Conservation (phyloP, 2,329 filamentous ascomycete genomes). For the Nothophoma quercina region DNA sequence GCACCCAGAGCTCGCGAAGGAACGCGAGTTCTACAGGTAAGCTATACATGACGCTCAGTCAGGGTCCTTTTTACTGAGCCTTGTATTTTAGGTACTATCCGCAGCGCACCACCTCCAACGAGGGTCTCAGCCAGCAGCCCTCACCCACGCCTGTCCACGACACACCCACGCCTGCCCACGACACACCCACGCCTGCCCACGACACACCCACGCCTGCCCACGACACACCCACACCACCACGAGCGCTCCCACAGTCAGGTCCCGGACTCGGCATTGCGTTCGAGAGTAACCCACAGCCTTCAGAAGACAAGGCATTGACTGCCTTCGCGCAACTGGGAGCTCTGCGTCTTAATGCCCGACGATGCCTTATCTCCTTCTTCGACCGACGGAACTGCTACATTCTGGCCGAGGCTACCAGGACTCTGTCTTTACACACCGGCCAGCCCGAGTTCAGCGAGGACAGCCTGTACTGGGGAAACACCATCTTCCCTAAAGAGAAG, state of each 20-base stretch:
- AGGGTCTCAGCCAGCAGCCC: conserved; percentile 25
- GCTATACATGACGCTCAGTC: background rate
- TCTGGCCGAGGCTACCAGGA: conserved; percentile 46
- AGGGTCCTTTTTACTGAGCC: background rate
- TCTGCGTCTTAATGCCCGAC: conserved; percentile 45
- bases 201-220: conserved; percentile 23
- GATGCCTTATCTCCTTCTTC: conserved; percentile 50
- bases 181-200: conserved; percentile 24
- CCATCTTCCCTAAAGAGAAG: conserved; percentile 42
- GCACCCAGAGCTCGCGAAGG: conserved; percentile 36
- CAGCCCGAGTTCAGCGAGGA: conserved; percentile 38
- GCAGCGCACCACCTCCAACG: conserved; percentile 33
- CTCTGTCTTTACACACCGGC: conserved; percentile 38
- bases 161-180: background rate
- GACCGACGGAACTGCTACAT: conserved; percentile 49
- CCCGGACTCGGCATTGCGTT: conserved; percentile 12
- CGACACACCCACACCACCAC: conserved; percentile 14
- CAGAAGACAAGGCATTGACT: conserved; percentile 47
- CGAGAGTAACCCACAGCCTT: conserved; percentile 17
- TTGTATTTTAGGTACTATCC: conserved; percentile 38
- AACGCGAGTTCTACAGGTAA: conserved; percentile 48
- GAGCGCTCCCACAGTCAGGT: conserved; percentile 11
- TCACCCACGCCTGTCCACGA: conserved; percentile 26
- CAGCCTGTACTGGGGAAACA: conserved; percentile 43
- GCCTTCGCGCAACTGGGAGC: conserved; percentile 50